Conservation (phyloP, 2,329 filamentous ascomycete genomes). For the Pestalotiopsis sp. region DNA sequence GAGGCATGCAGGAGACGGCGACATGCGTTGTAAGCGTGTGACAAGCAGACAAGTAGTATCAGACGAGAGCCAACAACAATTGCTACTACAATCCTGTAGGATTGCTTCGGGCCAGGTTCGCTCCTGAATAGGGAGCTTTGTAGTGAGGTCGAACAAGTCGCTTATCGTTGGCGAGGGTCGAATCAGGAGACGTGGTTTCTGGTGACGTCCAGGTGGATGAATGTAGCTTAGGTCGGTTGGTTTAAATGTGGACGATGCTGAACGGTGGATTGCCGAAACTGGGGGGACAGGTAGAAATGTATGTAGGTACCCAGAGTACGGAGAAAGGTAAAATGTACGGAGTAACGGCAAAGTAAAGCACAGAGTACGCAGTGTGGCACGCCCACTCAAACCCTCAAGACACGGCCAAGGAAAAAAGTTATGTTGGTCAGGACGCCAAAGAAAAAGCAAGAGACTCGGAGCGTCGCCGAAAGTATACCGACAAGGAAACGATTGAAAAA, state of each 20-base stretch:
- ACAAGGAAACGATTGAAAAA: neutral
- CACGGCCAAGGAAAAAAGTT: neutral
- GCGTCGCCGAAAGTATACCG: neutral
- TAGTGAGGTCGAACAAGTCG: neutral
- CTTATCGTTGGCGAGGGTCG: conserved; percentile 7
- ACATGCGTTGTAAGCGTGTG: neutral
- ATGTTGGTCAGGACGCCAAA: neutral
- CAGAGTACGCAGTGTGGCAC: neutral
- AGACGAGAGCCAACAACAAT: neutral
- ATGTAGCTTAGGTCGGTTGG: neutral
- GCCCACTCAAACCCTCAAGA: neutral
- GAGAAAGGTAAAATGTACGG: neutral
- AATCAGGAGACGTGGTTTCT: conserved; percentile 15
- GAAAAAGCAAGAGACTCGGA: neutral
- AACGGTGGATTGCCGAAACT: neutral
- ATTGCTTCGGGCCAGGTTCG: neutral
- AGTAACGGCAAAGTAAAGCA: neutral
- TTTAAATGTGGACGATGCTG: neutral
- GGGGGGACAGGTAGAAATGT: neutral
- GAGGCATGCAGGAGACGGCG: conserved; percentile 11
- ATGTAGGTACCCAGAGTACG: neutral
- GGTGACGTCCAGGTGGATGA: conserved; percentile 4
- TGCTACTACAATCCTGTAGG: neutral
- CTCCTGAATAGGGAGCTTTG: neutral
- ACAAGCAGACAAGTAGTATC: neutral